Conservation (phyloP, 208 protist genomes). For the Leishmania amazonensis region DNA sequence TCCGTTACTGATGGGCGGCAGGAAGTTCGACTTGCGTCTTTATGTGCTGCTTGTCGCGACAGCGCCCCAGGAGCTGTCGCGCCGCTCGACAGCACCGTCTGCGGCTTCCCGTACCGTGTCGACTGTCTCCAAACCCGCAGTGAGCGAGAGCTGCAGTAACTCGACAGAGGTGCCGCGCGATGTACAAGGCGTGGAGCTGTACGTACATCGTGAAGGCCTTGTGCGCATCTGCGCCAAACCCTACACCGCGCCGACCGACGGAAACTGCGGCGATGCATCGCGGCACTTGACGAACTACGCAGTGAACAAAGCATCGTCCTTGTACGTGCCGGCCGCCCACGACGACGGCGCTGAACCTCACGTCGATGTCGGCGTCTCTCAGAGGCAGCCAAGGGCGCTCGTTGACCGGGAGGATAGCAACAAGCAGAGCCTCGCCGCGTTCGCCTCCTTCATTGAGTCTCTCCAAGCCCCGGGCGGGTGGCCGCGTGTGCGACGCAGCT, state of each 20-base stretch:
- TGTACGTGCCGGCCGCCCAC: constrained; percentile 22
- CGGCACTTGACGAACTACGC: constrained; percentile 92
- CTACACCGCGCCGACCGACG: constrained; percentile 61
- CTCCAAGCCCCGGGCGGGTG: constrained; percentile 32
- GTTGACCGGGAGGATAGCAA: constrained; percentile 10
- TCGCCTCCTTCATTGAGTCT: constrained; percentile 33
- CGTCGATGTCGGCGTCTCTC: not conserved
- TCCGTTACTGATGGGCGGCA: constrained; percentile 90
- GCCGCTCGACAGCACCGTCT: not conserved
- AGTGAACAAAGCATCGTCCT: constrained; percentile 64
- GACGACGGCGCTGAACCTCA: not conserved
- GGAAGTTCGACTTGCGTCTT: constrained; percentile 95
- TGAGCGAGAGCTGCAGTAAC: not conserved
- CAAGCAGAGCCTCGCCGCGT: constrained; percentile 22
- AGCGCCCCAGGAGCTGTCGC: constrained; percentile 8
- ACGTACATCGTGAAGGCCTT: constrained; percentile 87
- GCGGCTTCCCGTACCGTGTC: not conserved
- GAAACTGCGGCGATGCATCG: constrained; percentile 48
- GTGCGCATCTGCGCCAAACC: constrained; percentile 91
- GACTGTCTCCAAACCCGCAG: not conserved
- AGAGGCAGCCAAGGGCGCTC: not conserved
- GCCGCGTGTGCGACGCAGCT: constrained; percentile 49
- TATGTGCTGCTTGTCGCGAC: constrained; percentile 91
- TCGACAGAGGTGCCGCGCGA: constrained; percentile 12
- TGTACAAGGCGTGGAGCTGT: constrained; percentile 72